Percentiles rank a stretch among this genome's conserved stretches.
phyloP scores from a whole-genome alignment of 2,329 filamentous ascomycete genomes.

The Venturia aucupariae region DNA sequence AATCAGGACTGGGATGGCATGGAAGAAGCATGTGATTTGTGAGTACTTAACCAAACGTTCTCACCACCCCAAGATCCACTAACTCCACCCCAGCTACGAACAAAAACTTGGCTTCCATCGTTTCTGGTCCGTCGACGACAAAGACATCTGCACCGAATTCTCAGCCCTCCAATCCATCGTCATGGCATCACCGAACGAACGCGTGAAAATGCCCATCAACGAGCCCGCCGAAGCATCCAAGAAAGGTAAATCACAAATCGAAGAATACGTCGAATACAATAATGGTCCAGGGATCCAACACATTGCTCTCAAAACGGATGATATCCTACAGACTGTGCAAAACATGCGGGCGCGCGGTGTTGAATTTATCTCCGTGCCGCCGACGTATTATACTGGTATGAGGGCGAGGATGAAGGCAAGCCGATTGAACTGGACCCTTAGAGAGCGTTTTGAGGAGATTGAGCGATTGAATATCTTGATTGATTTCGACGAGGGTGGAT shows the following conservation, averaged over 20 bases:
- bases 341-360: constrained; percentile 78
- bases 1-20: constrained; percentile 96
- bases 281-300: constrained; percentile 85
- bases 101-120: constrained; percentile 84
- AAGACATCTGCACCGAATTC: constrained; percentile 86
- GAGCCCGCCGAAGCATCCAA: constrained; percentile 86
- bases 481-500: constrained; percentile 89
- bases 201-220: constrained; percentile 98
- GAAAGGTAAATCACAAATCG: constrained; percentile 89
- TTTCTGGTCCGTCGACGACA: constrained; percentile 96
- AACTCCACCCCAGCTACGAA: constrained; percentile 60
- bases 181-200: constrained; percentile 75
- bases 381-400: constrained; percentile 79
- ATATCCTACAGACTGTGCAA: constrained; percentile 70
- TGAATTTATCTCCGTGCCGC: constrained; percentile 83
- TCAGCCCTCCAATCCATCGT: constrained; percentile 81
- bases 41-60: constrained; percentile 20
- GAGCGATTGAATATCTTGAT: constrained; percentile 78
- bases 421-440: constrained; percentile 45
- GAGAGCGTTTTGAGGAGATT: constrained; percentile 72
- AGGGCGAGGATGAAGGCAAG: constrained; percentile 56
- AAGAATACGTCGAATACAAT: constrained; percentile 81
- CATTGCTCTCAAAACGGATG: constrained; percentile 71
- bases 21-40: constrained; percentile 53
- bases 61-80: not conserved